These are phyloP conservation scores for Aspergillus taichungensis DNA, from an alignment of 495 filamentous ascomycete species.

Conservation along the genomic window DNA sequence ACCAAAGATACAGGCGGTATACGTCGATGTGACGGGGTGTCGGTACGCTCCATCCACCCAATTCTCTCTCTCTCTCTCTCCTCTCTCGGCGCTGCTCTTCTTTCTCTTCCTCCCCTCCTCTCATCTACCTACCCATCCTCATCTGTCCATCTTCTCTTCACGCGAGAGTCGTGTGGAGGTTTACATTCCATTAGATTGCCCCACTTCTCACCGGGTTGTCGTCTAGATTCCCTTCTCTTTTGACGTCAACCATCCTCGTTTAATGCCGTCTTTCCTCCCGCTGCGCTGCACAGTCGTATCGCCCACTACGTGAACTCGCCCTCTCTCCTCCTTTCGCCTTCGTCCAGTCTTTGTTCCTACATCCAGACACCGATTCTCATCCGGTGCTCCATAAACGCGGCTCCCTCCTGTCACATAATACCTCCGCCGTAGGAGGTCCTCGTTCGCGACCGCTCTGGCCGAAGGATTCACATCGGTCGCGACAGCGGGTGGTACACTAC, in stretches of 20 bases:
- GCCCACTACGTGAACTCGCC: slow-evolving; percentile 30
- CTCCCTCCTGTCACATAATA: background rate
- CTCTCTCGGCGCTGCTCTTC: slow-evolving; percentile 5
- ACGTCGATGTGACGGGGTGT: slow-evolving; percentile 22
- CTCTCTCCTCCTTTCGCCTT: slow-evolving; percentile 22
- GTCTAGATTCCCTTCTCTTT: background rate
- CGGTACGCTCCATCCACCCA: slow-evolving; percentile 22
- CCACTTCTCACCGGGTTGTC: background rate
- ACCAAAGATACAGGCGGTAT: slow-evolving; percentile 11
- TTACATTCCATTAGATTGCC: too few relatives aligned
- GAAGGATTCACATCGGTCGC: slow-evolving; percentile 30
- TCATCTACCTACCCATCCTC: too few relatives aligned
- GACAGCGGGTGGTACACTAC: slow-evolving; percentile 25
- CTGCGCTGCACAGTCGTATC: slow-evolving; percentile 28
- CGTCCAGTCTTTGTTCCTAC: background rate
- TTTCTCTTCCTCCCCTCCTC: background rate
- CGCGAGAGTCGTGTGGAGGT: too few relatives aligned
- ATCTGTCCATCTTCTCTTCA: too few relatives aligned
- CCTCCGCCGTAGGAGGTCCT: background rate
- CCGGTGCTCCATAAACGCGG: background rate
- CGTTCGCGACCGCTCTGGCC: slow-evolving; percentile 19
- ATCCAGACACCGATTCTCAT: background rate
- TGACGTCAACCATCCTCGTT: slow-evolving; percentile 8
- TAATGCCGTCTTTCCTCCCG: slow-evolving; percentile 28
- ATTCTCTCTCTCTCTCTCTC: slow-evolving; percentile 11